These are phyloP conservation scores for Fusarium fujikuroi DNA, from an alignment of 2,329 filamentous ascomycete species.

Conservation along the genomic window DNA sequence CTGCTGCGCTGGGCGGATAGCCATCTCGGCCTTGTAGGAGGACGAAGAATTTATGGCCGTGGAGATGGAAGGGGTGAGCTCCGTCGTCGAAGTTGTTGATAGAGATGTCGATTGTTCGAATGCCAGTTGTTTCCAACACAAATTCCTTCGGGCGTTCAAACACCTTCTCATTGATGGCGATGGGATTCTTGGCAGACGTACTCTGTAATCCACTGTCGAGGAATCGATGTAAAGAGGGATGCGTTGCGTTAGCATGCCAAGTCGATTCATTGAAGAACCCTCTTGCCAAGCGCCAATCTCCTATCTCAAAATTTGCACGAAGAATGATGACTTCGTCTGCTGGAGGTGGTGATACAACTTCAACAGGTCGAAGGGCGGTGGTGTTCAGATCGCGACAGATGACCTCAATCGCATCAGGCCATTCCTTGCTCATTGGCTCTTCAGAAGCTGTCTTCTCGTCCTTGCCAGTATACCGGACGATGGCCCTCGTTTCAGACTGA, in stretches of 20 bases:
- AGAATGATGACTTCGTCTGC: conserved; percentile 57
- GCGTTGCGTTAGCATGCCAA: conserved; percentile 55
- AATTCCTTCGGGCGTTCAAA: conserved; percentile 50
- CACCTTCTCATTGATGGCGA: conserved; percentile 46
- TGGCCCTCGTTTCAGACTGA: conserved; percentile 45
- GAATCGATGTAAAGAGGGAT: conserved; percentile 51
- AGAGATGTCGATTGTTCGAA: conserved; percentile 65
- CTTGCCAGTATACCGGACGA: conserved; percentile 46
- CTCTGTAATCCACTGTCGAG: conserved; percentile 41
- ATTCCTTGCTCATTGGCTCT: conserved; percentile 57
- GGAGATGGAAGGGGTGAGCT: conserved; percentile 62
- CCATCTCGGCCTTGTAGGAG: conserved; percentile 47
- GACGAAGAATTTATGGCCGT: conserved; percentile 68
- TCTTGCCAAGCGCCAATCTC: conserved; percentile 62
- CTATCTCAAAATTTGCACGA: conserved; percentile 65
- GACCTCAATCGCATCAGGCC: conserved; percentile 59
- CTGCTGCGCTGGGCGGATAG: conserved; percentile 48
- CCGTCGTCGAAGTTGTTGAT: conserved; percentile 69
- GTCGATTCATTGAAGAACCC: conserved; percentile 66
- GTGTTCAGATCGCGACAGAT: conserved; percentile 66
- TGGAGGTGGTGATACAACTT: conserved; percentile 50
- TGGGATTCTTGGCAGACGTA: conserved; percentile 11
- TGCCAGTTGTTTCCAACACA: conserved; percentile 61
- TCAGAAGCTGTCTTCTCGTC: neutral
- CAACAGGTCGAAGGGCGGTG: conserved; percentile 54